phyloP scores from a whole-genome alignment of 352 stramenopile species.

The Peronospora destructor region DNA sequence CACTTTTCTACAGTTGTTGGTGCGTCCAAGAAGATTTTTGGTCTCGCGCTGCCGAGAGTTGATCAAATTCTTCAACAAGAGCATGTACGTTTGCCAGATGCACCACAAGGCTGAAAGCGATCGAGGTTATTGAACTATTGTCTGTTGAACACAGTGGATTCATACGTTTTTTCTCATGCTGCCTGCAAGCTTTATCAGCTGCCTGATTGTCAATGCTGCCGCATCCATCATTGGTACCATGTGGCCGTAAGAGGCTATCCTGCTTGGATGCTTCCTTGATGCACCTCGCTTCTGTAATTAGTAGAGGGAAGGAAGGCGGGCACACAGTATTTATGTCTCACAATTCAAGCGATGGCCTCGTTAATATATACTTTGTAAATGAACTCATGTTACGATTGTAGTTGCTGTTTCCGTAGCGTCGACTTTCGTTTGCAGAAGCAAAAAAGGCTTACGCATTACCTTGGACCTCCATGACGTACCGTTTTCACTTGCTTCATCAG shows the following conservation, averaged over 20 bases:
- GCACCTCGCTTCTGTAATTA: conserved; percentile 9
- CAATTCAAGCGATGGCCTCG: conserved; percentile 18
- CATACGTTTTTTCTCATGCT: conserved; percentile 80
- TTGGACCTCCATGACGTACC: too few relatives aligned
- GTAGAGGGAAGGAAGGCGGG: conserved; percentile 7
- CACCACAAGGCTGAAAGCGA: neutral
- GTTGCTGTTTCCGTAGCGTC: too few relatives aligned
- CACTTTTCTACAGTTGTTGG: conserved; percentile 28
- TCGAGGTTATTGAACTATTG: conserved; percentile 9
- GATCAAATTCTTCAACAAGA: conserved; percentile 74
- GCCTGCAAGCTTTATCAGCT: conserved; percentile 72
- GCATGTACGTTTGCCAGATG: conserved; percentile 36
- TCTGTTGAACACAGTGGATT: conserved; percentile 44
- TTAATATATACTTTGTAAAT: conserved; percentile 33
- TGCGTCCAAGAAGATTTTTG: conserved; percentile 54
- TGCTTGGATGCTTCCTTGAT: conserved; percentile 8
- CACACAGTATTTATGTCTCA: conserved; percentile 20
- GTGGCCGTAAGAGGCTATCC: conserved; percentile 45
- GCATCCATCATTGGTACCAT: conserved; percentile 67
- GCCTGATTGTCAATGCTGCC: conserved; percentile 67
- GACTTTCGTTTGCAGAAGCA: too few relatives aligned
- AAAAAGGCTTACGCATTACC: too few relatives aligned
- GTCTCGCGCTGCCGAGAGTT: conserved; percentile 44
- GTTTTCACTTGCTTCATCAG: too few relatives aligned
- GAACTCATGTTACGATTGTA: conserved; percentile 3